Base-by-base conservation (phyloP, 257 asterid genomes). In the Nicotiana tomentosiformis region DNA sequence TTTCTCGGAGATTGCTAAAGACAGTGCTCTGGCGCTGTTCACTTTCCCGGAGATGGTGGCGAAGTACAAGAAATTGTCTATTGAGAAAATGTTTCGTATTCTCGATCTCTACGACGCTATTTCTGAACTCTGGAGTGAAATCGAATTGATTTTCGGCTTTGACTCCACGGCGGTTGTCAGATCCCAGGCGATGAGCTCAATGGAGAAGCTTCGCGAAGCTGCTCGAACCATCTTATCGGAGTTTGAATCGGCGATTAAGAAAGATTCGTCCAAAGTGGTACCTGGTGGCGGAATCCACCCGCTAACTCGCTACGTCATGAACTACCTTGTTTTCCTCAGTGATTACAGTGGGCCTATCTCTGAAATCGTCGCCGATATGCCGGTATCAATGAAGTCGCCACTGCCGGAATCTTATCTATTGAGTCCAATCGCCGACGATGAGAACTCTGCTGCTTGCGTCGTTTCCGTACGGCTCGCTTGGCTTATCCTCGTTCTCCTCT, bases 301-400 rank as follows among this genome's bases (percentile, higher is more conserved):
- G 1, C 91, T 95, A 79, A 90, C 98, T 3, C 97, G 98, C 58
- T 95, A 95, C 88, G 99, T 93, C 82, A 95, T 95, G 99, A 95
- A 95, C 82, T 92, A 89, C 85, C 89, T 95, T 62, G 88, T 90
- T 23, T 92, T 95, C 86, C 88, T 95, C 69, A 82, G 90, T 76
- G 99, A 95, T 77, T 95, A 95, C 88, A 90, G 95, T 86, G 97
- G 95, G 46, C 74, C 91, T 0, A 67, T 93, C 39, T 85, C 97
- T n/a, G 99, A 91, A 72, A 88, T 95, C n/a, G 26, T 93, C 18
- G 82, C 92, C 17, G 95, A 95, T 74, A 90, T 90, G 92, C 81
- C 93, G 0, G 68, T 77, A 78, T 39, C 84, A 6, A 85, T 79
- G 35, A 83, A 82, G 51, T 78, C 92, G 1, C 97, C 96, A 1